phyloP scores from a whole-genome alignment of 805 yeast genomes.

The Starmerella tilneyi region DNA sequence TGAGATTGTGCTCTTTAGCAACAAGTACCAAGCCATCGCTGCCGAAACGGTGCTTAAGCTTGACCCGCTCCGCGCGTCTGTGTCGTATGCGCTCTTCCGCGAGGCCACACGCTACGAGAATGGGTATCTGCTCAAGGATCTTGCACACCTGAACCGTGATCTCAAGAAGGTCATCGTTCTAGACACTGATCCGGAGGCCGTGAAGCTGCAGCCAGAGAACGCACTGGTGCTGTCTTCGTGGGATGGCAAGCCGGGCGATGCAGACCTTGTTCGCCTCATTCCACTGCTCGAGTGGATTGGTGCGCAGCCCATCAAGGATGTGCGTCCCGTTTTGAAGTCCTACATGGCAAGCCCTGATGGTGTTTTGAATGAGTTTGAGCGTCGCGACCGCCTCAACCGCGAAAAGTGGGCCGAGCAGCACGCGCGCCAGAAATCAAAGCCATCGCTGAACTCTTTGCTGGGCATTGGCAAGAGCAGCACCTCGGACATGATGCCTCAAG shows the following conservation, averaged over 20 bases:
- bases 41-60: slow-evolving; percentile 77
- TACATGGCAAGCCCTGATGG: slow-evolving; percentile 50
- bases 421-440: slow-evolving; percentile 23
- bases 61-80: slow-evolving; percentile 85
- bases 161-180: slow-evolving; percentile 66
- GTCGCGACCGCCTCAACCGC: slow-evolving; percentile 68
- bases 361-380: slow-evolving; percentile 68
- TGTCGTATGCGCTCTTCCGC: slow-evolving; percentile 75
- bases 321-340: slow-evolving; percentile 73
- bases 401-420: slow-evolving; percentile 37
- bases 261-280: slow-evolving; percentile 60
- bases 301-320: slow-evolving; percentile 74
- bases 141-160: slow-evolving; percentile 84
- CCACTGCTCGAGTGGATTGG: slow-evolving; percentile 93
- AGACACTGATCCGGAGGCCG: slow-evolving; percentile 65
- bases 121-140: slow-evolving; percentile 82
- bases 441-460: slow-evolving; percentile 45
- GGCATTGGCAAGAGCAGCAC: slow-evolving; percentile 42
- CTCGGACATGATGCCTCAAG: slow-evolving; percentile 71
- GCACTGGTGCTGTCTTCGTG: slow-evolving; percentile 78
- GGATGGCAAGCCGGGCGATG: slow-evolving; percentile 79
- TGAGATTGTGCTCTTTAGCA: slow-evolving; percentile 84
- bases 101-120: slow-evolving; percentile 87
- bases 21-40: slow-evolving; percentile 73
- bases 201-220: slow-evolving; percentile 82